Evolutionary conservation across 306 rosid genomes (phyloP).

Genomic region (Begonia fuchsioides): DNA sequence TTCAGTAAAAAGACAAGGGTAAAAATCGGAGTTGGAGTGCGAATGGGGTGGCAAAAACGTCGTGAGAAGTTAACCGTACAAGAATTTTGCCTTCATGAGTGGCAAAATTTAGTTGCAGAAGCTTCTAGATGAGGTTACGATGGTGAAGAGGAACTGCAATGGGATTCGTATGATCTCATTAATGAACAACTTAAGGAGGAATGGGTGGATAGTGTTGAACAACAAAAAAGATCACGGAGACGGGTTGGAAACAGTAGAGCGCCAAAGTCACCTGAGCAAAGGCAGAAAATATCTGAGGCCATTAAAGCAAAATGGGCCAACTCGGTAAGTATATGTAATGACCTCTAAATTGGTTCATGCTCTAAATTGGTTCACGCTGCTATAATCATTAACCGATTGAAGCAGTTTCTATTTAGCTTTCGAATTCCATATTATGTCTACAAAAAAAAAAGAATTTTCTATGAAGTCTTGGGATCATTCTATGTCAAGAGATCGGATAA

Average conservation of each 20-base stretch:
- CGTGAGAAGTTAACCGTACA: slow-evolving; percentile 43
- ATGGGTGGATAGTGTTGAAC: slow-evolving; percentile 50
- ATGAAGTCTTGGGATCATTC: no score
- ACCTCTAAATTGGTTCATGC: slow-evolving; percentile 8
- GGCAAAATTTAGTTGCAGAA: slow-evolving; percentile 79
- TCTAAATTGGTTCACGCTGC: slow-evolving; percentile 3
- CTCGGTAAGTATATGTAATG: slow-evolving; percentile 44
- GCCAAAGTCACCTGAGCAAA: slow-evolving; percentile 81
- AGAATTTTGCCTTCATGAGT: slow-evolving; percentile 58
- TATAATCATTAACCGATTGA: not conserved
- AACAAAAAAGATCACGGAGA: slow-evolving; percentile 32
- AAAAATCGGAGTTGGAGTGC: slow-evolving; percentile 71
- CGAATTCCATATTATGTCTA: not conserved
- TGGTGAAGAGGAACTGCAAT: slow-evolving; percentile 67
- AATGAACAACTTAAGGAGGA: slow-evolving; percentile 43
- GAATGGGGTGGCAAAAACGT: slow-evolving; percentile 52
- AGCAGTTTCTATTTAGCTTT: not conserved
- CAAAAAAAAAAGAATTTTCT: no score
- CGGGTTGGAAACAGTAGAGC: slow-evolving; percentile 47
- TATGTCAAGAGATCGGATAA: not conserved
- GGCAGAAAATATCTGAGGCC: slow-evolving; percentile 77
- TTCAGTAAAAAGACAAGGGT: slow-evolving; percentile 26
- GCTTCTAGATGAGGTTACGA: slow-evolving; percentile 58
- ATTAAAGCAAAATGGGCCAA: slow-evolving; percentile 88
- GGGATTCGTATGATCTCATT: slow-evolving; percentile 61